Percentiles rank a stretch among this genome's conserved stretches.
Evolutionary conservation across 2,329 filamentous ascomycete genomes (phyloP).

Genomic region (Venturiaceae sp.): DNA sequence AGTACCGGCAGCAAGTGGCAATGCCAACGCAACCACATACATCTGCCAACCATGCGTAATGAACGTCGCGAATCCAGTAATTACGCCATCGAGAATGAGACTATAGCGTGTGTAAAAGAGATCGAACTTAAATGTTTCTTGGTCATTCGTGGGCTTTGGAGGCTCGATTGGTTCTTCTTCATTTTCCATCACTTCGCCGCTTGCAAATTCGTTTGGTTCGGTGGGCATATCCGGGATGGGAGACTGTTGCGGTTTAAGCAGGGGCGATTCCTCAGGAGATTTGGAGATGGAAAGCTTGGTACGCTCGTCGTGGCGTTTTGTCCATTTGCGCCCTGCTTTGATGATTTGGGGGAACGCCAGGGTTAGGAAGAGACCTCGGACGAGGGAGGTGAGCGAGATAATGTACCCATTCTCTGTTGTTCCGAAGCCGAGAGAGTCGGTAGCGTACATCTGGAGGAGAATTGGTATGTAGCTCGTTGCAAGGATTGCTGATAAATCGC

Average conservation of each 20-base stretch:
- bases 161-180: constrained; percentile 38
- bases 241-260: constrained; percentile 9
- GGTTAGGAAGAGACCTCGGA: constrained; percentile 34
- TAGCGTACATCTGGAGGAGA: constrained; percentile 42
- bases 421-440: constrained; percentile 33
- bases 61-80: constrained; percentile 55
- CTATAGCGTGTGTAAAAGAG: constrained; percentile 58
- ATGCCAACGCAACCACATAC: constrained; percentile 53
- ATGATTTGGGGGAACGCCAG: constrained; percentile 36
- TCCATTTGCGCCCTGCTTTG: constrained; percentile 27
- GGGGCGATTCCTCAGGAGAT: too few species aligned
- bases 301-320: constrained; percentile 38
- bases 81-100: constrained; percentile 51
- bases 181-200: constrained; percentile 39
- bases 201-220: constrained; percentile 20
- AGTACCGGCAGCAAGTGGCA: constrained; percentile 61
- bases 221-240: constrained; percentile 17
- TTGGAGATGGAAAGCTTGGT: constrained; percentile 3
- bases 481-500: constrained; percentile 57
- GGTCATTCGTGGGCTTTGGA: constrained; percentile 22
- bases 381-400: constrained; percentile 33
- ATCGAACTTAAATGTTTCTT: constrained; percentile 51
- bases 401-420: constrained; percentile 35
- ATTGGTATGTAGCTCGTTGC: constrained; percentile 59
- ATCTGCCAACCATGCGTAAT: constrained; percentile 58